Percentiles rank a stretch among this genome's conserved stretches.
These are phyloP conservation scores for Hymenoscyphus albidus DNA, from an alignment of 2,329 filamentous ascomycete genomes.

Conservation along the genomic window DNA sequence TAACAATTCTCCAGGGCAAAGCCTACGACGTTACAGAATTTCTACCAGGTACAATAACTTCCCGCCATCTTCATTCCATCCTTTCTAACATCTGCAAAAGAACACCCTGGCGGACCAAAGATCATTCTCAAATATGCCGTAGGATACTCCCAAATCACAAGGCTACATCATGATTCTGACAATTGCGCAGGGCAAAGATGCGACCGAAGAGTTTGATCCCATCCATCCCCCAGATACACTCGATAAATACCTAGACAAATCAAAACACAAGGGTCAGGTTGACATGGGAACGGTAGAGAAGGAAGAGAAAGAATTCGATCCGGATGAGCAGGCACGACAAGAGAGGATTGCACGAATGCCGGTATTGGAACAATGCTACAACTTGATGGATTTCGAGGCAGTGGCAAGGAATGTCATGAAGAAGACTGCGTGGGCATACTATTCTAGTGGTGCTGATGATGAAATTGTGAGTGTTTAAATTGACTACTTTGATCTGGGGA, in stretches of 20 bases:
- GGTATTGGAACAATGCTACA: conserved; percentile 81
- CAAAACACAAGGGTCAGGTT: conserved; percentile 84
- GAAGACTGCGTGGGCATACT: conserved; percentile 96
- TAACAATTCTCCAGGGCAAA: conserved; percentile 52
- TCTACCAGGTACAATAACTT: conserved; percentile 56
- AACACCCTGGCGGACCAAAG: conserved; percentile 84
- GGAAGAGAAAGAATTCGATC: conserved; percentile 62
- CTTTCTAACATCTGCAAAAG: conserved; percentile 38
- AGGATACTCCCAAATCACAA: conserved; percentile 27
- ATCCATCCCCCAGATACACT: conserved; percentile 88
- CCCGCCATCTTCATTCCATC: conserved; percentile 3
- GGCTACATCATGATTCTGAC: background rate
- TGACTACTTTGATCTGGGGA: background rate
- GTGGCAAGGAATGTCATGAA: conserved; percentile 91
- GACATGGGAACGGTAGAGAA: conserved; percentile 76
- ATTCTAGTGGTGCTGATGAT: conserved; percentile 88
- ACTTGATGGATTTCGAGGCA: conserved; percentile 91
- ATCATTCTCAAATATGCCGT: conserved; percentile 95
- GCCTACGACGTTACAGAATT: conserved; percentile 90
- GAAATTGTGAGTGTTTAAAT: conserved; percentile 61
- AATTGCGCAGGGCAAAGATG: conserved; percentile 68
- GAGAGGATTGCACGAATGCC: conserved; percentile 74
- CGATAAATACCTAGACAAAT: conserved; percentile 75
- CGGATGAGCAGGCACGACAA: conserved; percentile 70
- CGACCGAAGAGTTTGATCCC: conserved; percentile 85